Base-by-base conservation (phyloP, 106 monocot genomes). In the Dendrobium chrysotoxum region DNA sequence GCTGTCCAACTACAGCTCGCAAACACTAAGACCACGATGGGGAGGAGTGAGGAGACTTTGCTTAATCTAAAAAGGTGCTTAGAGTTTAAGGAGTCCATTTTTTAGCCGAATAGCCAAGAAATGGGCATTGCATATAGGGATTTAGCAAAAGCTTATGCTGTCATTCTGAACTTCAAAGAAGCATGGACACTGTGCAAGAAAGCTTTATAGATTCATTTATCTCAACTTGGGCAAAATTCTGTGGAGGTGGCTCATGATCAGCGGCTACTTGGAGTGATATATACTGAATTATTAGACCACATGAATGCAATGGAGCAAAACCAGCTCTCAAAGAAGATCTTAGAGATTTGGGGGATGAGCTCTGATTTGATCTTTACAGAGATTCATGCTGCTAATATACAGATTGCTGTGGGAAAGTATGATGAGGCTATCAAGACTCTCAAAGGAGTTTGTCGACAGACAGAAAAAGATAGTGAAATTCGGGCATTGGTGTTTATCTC, bases 331-430 rank as follows among this genome's bases (percentile, higher is more conserved):
- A 88, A 87, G 75, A 92, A 84, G 77, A 87, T 92, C 4, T 75
- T 96, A 83, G 86, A 83, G 87, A 89, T 40, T 66, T 92, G 90
- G 94, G 92, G 87, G 1, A 71, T 93, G 79, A 72, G 76, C 25
- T 81, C 83, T 17, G 93, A 90, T 50, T 41, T 94, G 53, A 61
- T 87, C 23, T 79, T 84, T 46, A 89, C 87, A 0, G 92, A 94
- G 78, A 92, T 96, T 66, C 92, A 94, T 44, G 88, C 92, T 0
- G 92, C 93, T 12, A 93, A 92, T 77, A 90, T 96, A 65, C 88
- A 92, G 74, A 96, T 94, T 77, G 91, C 90, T 28, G 68, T 90
- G 81, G 93, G 92, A 6, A 90, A 90, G 78, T 88, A 80, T 50
- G 94, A 94, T 16, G 93, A 92, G 45, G 93, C 96, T 2, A 64